Base-by-base conservation (phyloP, 2,329 filamentous ascomycete species). In the Thelonectria rubi region DNA sequence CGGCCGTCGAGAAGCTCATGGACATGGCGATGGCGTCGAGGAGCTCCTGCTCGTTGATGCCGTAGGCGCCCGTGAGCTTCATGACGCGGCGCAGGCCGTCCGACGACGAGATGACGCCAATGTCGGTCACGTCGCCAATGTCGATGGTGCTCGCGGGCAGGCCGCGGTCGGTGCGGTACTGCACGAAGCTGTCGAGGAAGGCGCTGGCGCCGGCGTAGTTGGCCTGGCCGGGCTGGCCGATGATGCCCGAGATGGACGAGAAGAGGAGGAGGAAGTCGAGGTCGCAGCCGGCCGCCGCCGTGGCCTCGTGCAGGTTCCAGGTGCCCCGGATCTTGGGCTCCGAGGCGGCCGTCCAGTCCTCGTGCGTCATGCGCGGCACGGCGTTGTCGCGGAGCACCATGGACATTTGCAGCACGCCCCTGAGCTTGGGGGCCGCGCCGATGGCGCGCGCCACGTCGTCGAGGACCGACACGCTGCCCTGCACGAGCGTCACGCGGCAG, bases 191-290 rank as follows among this genome's bases (percentile, higher is more conserved):
- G 37, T 81, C 76, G 34, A 80, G 66, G 68, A 77, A 83, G 10
- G 75, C 72, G 63, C 80, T 82, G 15, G 74, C 78, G 1, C 77
- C 75, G 4, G 74, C 69, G 63, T 83, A 84, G 65, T 79, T 81
- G 50, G 74, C 72, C 60, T 82, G 80, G 0, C 71, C 74, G 1
- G 69, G 62, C 18, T 75, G 72, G 8, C 76, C 79, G 3, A 77
- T 62, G 14, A 77, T 65, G 14, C 73, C 75, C 0, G 72, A 71
- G 7, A 78, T 64, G 2, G 80, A 82, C 9, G 69, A 72, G 43
- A 74, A 69, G 20, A 77, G 60, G 20, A 75, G 59, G 52, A 82
- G 79, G 67, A 82, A 80, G 55, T 78, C 75, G 1, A 79, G 68
- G 1, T 64, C 54, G 45, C 17, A 10, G 20, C 42, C 20, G 8